Conservation (phyloP, 192 early-diverging fungal genomes). For the Borealophlyctis nickersoniae region DNA sequence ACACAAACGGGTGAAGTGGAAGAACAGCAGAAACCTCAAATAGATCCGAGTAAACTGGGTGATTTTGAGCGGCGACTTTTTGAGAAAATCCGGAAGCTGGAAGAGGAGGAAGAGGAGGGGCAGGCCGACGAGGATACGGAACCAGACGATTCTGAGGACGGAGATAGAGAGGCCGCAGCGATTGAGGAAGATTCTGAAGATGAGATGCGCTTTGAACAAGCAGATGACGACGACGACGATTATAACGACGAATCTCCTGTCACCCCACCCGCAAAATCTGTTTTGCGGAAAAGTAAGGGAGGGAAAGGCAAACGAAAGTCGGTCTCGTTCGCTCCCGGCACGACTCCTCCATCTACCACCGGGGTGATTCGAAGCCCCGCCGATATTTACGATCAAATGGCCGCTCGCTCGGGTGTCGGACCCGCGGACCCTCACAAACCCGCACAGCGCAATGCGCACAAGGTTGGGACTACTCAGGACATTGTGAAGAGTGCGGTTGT, state of each 20-base stretch:
- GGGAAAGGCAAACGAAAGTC: not conserved
- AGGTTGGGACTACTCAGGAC: not conserved
- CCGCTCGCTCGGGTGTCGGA: not conserved
- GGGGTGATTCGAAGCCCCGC: conserved; percentile 26
- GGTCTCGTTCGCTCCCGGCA: conserved; percentile 8
- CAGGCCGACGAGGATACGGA: conserved; percentile 30
- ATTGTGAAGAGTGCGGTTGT: conserved; percentile 9
- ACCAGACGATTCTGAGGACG: conserved; percentile 34
- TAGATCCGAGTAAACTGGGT: conserved; percentile 28
- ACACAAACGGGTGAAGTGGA: too few species aligned
- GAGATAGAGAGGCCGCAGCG: conserved; percentile 40
- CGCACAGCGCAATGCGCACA: not conserved
- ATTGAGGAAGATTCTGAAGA: conserved; percentile 41
- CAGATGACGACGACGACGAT: conserved; percentile 44
- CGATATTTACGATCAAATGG: conserved; percentile 39
- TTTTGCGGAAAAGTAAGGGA: conserved; percentile 22
- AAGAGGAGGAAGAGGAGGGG: conserved; percentile 57
- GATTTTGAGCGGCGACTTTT: conserved; percentile 31
- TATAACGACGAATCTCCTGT: conserved; percentile 32
- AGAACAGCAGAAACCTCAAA: conserved; percentile 15
- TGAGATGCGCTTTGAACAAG: conserved; percentile 28
- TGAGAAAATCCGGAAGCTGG: conserved; percentile 53
- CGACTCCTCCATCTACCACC: not conserved
- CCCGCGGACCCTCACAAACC: conserved; percentile 24
- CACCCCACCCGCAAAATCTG: conserved; percentile 11